phyloP scores from a whole-genome alignment of 179 eudicot species.

The Silene coronaria region DNA sequence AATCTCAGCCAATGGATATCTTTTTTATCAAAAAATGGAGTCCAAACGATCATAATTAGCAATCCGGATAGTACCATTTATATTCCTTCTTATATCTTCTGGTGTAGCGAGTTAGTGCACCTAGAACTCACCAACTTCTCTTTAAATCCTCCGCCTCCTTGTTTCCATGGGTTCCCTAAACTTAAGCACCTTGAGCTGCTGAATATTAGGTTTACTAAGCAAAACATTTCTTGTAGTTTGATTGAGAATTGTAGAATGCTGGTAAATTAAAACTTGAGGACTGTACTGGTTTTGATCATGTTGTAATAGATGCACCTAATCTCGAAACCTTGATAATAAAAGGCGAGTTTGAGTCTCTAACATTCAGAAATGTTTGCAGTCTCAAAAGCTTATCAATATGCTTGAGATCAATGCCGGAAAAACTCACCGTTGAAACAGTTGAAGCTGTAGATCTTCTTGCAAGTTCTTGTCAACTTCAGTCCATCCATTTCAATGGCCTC shows the following conservation, averaged over 20 bases:
- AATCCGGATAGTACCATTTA: neutral
- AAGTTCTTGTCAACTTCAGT: neutral
- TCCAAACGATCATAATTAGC: neutral
- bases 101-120: neutral
- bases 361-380: neutral
- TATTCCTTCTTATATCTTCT: constrained; percentile 2
- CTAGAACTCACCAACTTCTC: neutral
- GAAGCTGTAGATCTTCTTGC: constrained; percentile 5
- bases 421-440: neutral
- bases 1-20: constrained; percentile 5
- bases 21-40: no score
- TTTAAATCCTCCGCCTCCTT: constrained; percentile 5
- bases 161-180: constrained; percentile 3
- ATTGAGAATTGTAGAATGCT: neutral
- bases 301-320: constrained; percentile 1
- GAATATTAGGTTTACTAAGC: neutral
- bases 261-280: neutral
- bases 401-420: no score
- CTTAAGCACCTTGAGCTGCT: neutral
- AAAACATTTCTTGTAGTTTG: neutral
- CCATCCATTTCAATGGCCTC: neutral
- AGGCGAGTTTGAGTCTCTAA: neutral
- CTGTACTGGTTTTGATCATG: neutral
- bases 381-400: neutral
- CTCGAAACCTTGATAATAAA: neutral